These are phyloP conservation scores for Balansia obtecta DNA, from an alignment of 2,329 filamentous ascomycete genomes.

Conservation along the genomic window DNA sequence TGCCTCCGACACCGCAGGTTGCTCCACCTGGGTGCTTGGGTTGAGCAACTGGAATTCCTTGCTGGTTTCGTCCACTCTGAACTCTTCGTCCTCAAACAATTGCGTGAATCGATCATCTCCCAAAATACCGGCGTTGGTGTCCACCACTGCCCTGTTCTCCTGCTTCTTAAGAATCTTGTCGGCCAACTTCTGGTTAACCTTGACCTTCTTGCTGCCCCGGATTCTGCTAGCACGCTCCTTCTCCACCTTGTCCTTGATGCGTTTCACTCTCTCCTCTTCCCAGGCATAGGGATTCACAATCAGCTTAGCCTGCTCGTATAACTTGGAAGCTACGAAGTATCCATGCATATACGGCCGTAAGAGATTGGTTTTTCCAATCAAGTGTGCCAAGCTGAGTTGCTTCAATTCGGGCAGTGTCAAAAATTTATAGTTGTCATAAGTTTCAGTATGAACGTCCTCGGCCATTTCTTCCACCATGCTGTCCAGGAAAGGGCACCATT, in stretches of 20 bases:
- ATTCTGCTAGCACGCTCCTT: constrained; percentile 95
- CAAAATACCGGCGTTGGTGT: constrained; percentile 54
- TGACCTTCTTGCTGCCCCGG: constrained; percentile 89
- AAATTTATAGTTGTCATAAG: constrained; percentile 99
- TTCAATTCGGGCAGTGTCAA: constrained; percentile 78
- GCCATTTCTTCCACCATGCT: constrained; percentile 99
- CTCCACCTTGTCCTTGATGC: constrained; percentile 87
- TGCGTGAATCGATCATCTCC: constrained; percentile 76
- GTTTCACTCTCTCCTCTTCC: constrained; percentile 84
- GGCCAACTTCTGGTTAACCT: constrained; percentile 78
- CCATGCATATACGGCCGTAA: constrained; percentile 97
- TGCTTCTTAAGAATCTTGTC: constrained; percentile 60
- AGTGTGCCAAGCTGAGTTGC: constrained; percentile 72
- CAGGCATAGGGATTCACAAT: constrained; percentile 91
- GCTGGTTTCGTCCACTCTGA: constrained; percentile 79
- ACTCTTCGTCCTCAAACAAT: constrained; percentile 88
- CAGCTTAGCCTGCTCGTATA: constrained; percentile 89
- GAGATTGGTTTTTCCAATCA: constrained; percentile 81
- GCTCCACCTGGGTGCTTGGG: constrained; percentile 56
- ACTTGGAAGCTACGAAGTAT: constrained; percentile 88
- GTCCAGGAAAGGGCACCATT: constrained; percentile 94
- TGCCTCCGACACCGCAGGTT: constrained; percentile 21
- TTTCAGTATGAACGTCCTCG: constrained; percentile 62
- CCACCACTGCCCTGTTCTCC: constrained; percentile 45
- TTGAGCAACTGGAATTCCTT: constrained; percentile 82